phyloP scores from a whole-genome alignment of 169 alveolate genomes.

The Eimeria necatrix region DNA sequence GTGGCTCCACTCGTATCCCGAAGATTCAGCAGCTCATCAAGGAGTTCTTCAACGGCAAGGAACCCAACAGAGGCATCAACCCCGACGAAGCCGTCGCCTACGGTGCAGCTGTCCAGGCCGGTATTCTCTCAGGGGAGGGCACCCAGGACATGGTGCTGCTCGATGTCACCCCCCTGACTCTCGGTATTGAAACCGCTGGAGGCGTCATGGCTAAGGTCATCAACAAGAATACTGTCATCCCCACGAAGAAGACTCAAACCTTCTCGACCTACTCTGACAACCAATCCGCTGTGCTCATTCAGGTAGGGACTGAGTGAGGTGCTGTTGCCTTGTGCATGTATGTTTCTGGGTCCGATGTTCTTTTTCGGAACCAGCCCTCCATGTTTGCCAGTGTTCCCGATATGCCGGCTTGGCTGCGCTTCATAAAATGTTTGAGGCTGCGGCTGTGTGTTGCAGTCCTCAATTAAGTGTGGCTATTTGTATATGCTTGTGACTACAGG shows the following conservation, averaged over 20 bases:
- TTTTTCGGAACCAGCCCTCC: neutral
- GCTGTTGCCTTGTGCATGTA: neutral
- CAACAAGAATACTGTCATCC: slow-evolving; percentile 96
- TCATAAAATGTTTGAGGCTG: neutral
- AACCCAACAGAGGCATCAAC: slow-evolving; percentile 95
- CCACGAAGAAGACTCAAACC: slow-evolving; percentile 96
- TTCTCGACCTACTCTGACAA: slow-evolving; percentile 98
- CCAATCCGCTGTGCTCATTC: slow-evolving; percentile 96
- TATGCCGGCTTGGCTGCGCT: too few species aligned
- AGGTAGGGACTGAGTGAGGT: slow-evolving; percentile 71
- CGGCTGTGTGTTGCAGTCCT: neutral
- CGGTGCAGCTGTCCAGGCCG: slow-evolving; percentile 98
- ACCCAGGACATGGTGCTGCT: slow-evolving; percentile 93
- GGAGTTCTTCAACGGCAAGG: slow-evolving; percentile 96
- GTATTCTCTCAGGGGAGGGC: slow-evolving; percentile 95
- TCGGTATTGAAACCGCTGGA: slow-evolving; percentile 98
- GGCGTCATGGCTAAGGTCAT: slow-evolving; percentile 98
- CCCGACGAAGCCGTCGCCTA: slow-evolving; percentile 98
- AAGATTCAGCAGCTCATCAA: slow-evolving; percentile 95
- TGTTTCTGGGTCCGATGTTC: neutral
- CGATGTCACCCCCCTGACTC: slow-evolving; percentile 97
- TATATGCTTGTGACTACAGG: slow-evolving; percentile 81
- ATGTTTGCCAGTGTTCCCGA: too few species aligned
- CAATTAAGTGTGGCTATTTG: neutral
- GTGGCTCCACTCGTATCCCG: slow-evolving; percentile 97